phyloP scores from a whole-genome alignment of 164 flowering plant genomes.

The Warburgia ugandensis region DNA sequence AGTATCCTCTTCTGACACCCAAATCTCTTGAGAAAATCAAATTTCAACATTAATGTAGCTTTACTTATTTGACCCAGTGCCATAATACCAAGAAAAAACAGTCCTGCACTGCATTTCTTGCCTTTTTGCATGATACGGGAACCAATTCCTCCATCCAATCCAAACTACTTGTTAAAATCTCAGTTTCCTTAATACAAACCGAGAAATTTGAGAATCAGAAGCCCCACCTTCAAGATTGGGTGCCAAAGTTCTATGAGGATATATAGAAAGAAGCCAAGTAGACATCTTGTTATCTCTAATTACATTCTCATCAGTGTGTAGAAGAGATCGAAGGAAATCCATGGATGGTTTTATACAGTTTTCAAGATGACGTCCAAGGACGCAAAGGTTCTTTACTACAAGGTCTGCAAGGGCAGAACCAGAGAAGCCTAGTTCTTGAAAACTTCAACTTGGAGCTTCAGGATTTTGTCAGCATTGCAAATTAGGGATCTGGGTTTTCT shows the following conservation, averaged over 20 bases:
- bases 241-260: too few relatives aligned
- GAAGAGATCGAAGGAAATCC: background rate
- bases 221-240: too few relatives aligned
- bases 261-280: too few relatives aligned
- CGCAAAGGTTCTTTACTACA: background rate
- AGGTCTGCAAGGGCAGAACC: background rate
- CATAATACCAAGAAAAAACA: slow-evolving; percentile 3
- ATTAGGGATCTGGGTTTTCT: background rate
- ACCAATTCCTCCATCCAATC: background rate
- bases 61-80: background rate
- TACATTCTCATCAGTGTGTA: background rate
- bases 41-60: slow-evolving; percentile 1
- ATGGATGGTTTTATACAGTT: slow-evolving; percentile 1
- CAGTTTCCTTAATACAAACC: too few relatives aligned
- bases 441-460: background rate
- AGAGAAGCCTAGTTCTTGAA: background rate
- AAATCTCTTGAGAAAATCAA: slow-evolving; percentile 4
- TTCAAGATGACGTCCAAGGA: background rate
- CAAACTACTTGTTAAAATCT: background rate
- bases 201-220: too few relatives aligned
- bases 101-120: background rate
- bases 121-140: slow-evolving; percentile 1
- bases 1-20: slow-evolving; percentile 11
- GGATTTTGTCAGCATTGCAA: background rate
- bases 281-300: background rate